Evolutionary conservation across 1,284 basidiomycete species (phyloP).

Genomic region (Heterobasidion parviporum): DNA sequence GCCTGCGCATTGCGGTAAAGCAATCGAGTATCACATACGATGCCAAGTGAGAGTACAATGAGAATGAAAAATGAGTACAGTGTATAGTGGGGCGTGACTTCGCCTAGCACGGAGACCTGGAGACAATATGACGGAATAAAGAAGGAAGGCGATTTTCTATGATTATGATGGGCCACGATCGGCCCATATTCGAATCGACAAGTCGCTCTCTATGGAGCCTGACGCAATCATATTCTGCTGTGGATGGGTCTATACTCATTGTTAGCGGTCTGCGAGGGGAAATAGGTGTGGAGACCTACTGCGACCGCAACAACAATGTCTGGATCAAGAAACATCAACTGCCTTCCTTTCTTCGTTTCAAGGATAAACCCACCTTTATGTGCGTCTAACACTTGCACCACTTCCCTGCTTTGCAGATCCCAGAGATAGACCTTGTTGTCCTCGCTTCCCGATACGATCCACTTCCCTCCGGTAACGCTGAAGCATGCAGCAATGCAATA

Average conservation of each 20-base stretch:
- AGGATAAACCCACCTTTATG: conserved; percentile 47
- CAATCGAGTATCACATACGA: too few relatives aligned
- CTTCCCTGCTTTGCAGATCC: conserved; percentile 83
- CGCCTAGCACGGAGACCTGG: too few relatives aligned
- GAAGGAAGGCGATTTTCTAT: neutral
- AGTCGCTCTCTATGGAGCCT: conserved; percentile 74
- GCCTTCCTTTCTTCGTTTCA: neutral
- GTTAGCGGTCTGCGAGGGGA: neutral
- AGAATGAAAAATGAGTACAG: too few relatives aligned
- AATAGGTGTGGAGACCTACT: conserved; percentile 27
- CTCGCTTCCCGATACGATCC: conserved; percentile 89
- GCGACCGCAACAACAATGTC: conserved; percentile 74
- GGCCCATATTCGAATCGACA: conserved; percentile 72
- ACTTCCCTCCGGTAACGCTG: conserved; percentile 77
- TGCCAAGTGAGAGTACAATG: too few relatives aligned
- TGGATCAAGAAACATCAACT: conserved; percentile 12
- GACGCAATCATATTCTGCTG: conserved; percentile 79
- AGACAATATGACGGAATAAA: neutral
- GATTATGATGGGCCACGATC: conserved; percentile 31
- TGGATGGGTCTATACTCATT: conserved; percentile 59
- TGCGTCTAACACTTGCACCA: conserved; percentile 73
- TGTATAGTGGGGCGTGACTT: too few relatives aligned
- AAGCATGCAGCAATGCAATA: conserved; percentile 77
- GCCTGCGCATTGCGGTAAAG: too few relatives aligned
- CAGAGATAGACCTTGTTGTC: conserved; percentile 86